These are phyloP conservation scores for Asclepias syriaca DNA, from an alignment of 257 asterid species.

Conservation along the genomic window DNA sequence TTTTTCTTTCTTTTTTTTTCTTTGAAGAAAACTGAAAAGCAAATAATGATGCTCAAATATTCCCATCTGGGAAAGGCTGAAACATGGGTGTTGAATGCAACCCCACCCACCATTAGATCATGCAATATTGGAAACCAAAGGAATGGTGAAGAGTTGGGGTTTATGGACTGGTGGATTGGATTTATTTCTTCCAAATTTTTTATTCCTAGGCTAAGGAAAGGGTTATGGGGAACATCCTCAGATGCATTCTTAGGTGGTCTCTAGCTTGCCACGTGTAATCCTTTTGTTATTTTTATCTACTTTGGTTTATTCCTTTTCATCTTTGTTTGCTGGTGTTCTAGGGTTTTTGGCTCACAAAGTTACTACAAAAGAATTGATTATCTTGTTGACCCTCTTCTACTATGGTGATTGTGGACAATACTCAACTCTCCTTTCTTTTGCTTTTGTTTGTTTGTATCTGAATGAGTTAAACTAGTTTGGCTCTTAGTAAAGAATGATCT, in stretches of 20 bases:
- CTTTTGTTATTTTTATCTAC: background rate
- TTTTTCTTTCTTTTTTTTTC: background rate
- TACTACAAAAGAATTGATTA: background rate
- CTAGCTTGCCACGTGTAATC: constrained; percentile 16
- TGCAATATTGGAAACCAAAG: background rate
- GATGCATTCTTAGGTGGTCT: constrained; percentile 13
- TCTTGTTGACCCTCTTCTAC: background rate
- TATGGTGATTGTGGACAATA: background rate
- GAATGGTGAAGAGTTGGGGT: constrained; percentile 9
- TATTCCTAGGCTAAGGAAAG: background rate
- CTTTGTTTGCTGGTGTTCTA: background rate
- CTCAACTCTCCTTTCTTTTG: background rate
- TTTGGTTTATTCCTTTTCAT: background rate
- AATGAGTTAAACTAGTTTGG: too few species aligned
- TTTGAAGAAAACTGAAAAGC: constrained; percentile 4
- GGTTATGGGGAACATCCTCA: background rate
- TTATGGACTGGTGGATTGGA: constrained; percentile 6
- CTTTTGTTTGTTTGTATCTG: background rate
- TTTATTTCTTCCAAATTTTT: background rate
- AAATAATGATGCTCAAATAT: constrained; percentile 10
- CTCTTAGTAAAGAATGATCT: too few species aligned
- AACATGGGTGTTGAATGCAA: background rate
- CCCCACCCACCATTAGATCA: background rate
- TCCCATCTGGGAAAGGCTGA: constrained; percentile 18
- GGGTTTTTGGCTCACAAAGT: constrained; percentile 15